Evolutionary conservation across 768 basidiomycete genomes (phyloP).

Genomic region (Pulveroboletus sp.): DNA sequence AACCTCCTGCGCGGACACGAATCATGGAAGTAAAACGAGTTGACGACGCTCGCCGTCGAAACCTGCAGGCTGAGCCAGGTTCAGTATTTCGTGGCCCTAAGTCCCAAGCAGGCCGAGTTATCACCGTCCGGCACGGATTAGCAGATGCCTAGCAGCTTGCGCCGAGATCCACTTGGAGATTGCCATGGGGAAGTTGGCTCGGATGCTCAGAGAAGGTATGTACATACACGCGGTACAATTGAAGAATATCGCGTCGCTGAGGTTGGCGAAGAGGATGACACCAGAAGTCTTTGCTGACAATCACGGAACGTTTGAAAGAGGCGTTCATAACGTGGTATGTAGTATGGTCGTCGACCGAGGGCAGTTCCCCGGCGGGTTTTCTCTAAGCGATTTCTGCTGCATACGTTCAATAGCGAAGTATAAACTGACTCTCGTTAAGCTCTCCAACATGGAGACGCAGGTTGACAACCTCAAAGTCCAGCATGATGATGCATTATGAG

Average conservation of each 20-base stretch:
- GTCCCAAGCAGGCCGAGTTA: constrained; percentile 89
- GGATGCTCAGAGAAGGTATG: constrained; percentile 66
- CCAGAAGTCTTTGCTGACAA: constrained; percentile 70
- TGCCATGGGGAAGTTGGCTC: constrained; percentile 71
- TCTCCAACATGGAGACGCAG: constrained; percentile 85
- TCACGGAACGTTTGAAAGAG: constrained; percentile 94
- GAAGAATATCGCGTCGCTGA: constrained; percentile 4
- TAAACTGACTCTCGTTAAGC: constrained; percentile 73
- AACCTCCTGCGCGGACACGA: constrained; percentile 78
- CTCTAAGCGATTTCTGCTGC: constrained; percentile 2
- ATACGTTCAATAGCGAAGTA: constrained; percentile 56
- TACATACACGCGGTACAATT: constrained; percentile 15
- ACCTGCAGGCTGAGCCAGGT: constrained; percentile 78
- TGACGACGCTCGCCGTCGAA: constrained; percentile 87
- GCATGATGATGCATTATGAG: constrained; percentile 91
- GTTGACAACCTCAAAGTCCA: constrained; percentile 93
- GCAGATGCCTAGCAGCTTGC: constrained; percentile 77
- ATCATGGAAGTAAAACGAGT: constrained; percentile 84
- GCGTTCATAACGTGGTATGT: constrained; percentile 80
- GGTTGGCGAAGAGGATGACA: constrained; percentile 25
- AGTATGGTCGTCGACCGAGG: constrained; percentile 35
- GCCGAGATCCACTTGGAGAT: constrained; percentile 78
- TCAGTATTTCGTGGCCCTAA: constrained; percentile 77
- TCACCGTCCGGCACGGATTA: constrained; percentile 68
- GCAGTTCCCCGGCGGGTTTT: too few relatives aligned